Conservation (phyloP, 2,329 filamentous ascomycete genomes). For the Drechslerella stenobrocha region DNA sequence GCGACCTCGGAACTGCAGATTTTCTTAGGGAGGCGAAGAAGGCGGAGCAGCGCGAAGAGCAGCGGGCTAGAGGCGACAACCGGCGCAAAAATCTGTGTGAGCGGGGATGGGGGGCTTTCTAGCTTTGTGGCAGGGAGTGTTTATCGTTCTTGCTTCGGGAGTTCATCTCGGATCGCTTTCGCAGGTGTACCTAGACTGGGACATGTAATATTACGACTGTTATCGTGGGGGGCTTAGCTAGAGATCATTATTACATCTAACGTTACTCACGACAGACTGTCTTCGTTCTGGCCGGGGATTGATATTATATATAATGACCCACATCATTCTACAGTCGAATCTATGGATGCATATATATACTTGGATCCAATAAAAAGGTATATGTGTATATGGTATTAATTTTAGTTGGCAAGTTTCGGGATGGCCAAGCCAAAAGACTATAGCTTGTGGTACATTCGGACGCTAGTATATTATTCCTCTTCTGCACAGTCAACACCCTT, state of each 20-base stretch:
- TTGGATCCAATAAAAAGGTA: no score
- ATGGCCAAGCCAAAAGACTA: no score
- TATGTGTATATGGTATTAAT: no score
- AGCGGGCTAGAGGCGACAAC: slow-evolving; percentile 19
- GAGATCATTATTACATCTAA: no score
- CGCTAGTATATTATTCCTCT: background rate
- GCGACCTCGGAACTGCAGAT: slow-evolving; percentile 30
- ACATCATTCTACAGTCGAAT: no score
- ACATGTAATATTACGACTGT: slow-evolving; percentile 19
- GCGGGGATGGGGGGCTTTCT: slow-evolving; percentile 22
- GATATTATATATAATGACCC: no score
- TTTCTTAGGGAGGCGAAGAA: slow-evolving; percentile 15
- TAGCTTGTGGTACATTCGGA: no score
- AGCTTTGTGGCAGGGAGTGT: background rate
- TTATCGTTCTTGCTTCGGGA: slow-evolving; percentile 8
- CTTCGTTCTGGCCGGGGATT: no score
- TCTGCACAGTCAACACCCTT: no score
- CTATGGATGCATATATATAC: no score
- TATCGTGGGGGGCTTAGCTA: slow-evolving; percentile 3
- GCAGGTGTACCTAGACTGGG: slow-evolving; percentile 30
- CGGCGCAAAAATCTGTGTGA: slow-evolving; percentile 17
- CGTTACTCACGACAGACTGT: no score
- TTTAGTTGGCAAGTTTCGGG: no score
- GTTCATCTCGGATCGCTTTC: slow-evolving; percentile 4
- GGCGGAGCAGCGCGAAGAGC: slow-evolving; percentile 13